Percentiles rank a stretch among this genome's conserved stretches.
Conservation (phyloP, 2,329 filamentous ascomycete species). For the Ophiosphaerella narmari region DNA sequence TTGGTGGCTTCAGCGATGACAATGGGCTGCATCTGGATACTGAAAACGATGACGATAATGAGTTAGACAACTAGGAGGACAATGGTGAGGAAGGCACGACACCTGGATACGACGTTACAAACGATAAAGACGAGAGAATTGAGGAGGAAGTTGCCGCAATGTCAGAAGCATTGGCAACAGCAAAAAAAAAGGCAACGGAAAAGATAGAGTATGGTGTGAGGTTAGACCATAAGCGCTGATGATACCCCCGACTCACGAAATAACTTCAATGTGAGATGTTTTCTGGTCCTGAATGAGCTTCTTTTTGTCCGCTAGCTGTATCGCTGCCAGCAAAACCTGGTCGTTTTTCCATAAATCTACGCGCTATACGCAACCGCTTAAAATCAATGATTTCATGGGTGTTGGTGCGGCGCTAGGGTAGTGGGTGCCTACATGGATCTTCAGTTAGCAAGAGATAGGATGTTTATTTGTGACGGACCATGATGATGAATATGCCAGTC, state of each 20-base stretch:
- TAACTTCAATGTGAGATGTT: too few relatives aligned
- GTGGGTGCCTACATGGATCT: too few relatives aligned
- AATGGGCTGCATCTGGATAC: constrained; percentile 14
- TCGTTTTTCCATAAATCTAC: too few relatives aligned
- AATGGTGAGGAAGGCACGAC: constrained; percentile 21
- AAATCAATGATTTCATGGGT: too few relatives aligned
- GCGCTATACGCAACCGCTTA: too few relatives aligned
- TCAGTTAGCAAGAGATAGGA: too few relatives aligned
- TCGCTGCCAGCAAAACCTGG: not conserved
- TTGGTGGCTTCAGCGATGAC: constrained; percentile 40
- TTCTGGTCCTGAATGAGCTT: too few relatives aligned
- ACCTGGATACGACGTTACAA: constrained; percentile 19
- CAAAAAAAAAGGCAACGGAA: constrained; percentile 41
- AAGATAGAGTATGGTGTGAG: constrained; percentile 4
- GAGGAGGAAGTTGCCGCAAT: constrained; percentile 42
- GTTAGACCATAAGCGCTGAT: constrained; percentile 27
- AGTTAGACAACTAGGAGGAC: constrained; percentile 24
- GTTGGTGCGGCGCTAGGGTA: too few relatives aligned
- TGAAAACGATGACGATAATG: constrained; percentile 22
- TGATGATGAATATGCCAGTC: too few relatives aligned
- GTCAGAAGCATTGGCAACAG: constrained; percentile 39
- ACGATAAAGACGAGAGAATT: constrained; percentile 37
- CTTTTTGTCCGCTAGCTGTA: too few relatives aligned
- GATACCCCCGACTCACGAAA: constrained; percentile 31
- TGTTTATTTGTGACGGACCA: too few relatives aligned